Percentiles rank a stretch among this genome's conserved stretches.
Evolutionary conservation across 2,329 filamentous ascomycete species (phyloP).

Genomic region (Bisporella sp.): DNA sequence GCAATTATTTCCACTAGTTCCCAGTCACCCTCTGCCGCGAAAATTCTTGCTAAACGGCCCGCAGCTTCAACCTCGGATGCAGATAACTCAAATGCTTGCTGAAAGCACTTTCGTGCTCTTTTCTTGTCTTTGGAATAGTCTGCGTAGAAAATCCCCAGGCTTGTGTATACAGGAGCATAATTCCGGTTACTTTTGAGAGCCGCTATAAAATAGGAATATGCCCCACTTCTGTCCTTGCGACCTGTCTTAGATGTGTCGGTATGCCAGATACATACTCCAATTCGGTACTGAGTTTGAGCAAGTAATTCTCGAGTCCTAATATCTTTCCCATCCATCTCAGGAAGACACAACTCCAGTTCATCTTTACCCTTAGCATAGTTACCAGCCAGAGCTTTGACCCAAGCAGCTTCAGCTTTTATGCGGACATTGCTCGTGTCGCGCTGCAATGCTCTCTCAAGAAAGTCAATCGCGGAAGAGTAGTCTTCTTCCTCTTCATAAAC

Average conservation of each 20-base stretch:
- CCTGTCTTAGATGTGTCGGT: slow-evolving; percentile 66
- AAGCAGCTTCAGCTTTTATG: slow-evolving; percentile 80
- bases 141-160: slow-evolving; percentile 81
- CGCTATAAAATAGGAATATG: slow-evolving; percentile 76
- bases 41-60: slow-evolving; percentile 75
- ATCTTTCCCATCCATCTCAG: slow-evolving; percentile 55
- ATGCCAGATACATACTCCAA: slow-evolving; percentile 85
- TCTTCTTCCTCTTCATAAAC: slow-evolving; percentile 93
- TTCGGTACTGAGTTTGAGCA: slow-evolving; percentile 77
- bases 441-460: slow-evolving; percentile 67
- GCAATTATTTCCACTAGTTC: slow-evolving; percentile 91
- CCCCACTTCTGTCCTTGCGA: slow-evolving; percentile 71
- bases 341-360: slow-evolving; percentile 65
- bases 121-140: slow-evolving; percentile 86
- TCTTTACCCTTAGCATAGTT: slow-evolving; percentile 61
- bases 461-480: slow-evolving; percentile 73
- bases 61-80: slow-evolving; percentile 80
- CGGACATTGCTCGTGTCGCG: slow-evolving; percentile 69
- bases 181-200: slow-evolving; percentile 82
- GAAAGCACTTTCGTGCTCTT: slow-evolving; percentile 84
- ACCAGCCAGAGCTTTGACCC: slow-evolving; percentile 81
- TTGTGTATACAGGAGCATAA: slow-evolving; percentile 86
- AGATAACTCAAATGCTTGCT: slow-evolving; percentile 92
- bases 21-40: slow-evolving; percentile 90
- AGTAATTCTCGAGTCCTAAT: slow-evolving; percentile 62